phyloP scores from a whole-genome alignment of 2,329 filamentous ascomycete species.

The Monosporascus sp. region DNA sequence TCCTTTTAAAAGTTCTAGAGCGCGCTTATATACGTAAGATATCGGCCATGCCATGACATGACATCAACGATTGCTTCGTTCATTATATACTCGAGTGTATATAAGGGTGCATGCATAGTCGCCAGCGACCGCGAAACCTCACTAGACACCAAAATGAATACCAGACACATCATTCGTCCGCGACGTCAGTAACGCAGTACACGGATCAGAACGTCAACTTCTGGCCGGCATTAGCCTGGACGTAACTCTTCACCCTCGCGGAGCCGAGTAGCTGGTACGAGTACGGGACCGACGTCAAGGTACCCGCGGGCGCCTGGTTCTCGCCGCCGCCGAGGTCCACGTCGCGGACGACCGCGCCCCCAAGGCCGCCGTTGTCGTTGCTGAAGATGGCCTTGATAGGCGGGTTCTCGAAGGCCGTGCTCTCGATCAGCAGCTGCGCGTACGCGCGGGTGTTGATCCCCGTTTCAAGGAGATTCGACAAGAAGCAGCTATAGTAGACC shows the following conservation, averaged over 20 bases:
- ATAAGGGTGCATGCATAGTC: no score
- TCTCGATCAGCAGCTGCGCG: conserved; percentile 15
- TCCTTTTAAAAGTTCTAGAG: no score
- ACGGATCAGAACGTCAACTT: conserved; percentile 10
- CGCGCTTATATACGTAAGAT: no score
- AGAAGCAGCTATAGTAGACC: neutral
- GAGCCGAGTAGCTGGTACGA: conserved; percentile 33
- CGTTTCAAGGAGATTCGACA: conserved; percentile 4
- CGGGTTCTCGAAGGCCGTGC: conserved; percentile 11
- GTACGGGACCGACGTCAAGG: conserved; percentile 36
- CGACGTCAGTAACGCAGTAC: no score
- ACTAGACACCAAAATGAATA: no score
- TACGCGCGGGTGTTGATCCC: conserved; percentile 10
- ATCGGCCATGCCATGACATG: no score
- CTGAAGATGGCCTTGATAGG: conserved; percentile 24
- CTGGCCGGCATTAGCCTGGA: conserved; percentile 20
- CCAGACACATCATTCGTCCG: no score
- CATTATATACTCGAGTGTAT: no score
- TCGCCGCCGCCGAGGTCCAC: conserved; percentile 35
- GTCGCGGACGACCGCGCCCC: conserved; percentile 30
- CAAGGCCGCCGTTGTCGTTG: conserved; percentile 30
- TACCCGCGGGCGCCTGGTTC: conserved; percentile 34
- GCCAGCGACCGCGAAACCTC: no score
- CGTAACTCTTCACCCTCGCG: conserved; percentile 29
- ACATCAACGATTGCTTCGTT: no score